Percentiles rank a stretch among this genome's conserved stretches.
phyloP scores from a whole-genome alignment of 305 asterid species.

The Rubia peregrina region DNA sequence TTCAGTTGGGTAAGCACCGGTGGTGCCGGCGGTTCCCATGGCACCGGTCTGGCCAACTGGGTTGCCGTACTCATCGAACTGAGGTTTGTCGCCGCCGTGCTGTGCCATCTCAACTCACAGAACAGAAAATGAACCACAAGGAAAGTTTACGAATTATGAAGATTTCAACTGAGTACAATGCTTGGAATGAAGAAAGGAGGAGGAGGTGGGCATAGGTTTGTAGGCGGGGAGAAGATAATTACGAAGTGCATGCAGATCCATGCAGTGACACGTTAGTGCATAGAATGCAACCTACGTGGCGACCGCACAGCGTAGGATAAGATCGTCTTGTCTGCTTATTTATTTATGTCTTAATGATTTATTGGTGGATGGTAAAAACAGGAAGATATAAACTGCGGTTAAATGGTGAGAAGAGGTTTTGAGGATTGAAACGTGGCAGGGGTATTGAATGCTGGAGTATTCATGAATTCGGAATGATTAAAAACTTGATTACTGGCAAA shows the following conservation, averaged over 20 bases:
- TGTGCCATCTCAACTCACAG: slow-evolving; percentile 13
- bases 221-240: neutral
- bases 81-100: slow-evolving; percentile 13
- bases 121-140: too few species aligned
- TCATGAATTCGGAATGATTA: too few species aligned
- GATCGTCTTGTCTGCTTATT: neutral
- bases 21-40: slow-evolving; percentile 8
- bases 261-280: slow-evolving; percentile 9
- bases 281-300: slow-evolving; percentile 3
- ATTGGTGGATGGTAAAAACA: neutral
- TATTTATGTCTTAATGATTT: neutral
- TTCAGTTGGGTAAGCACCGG: neutral
- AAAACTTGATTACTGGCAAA: too few species aligned
- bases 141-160: neutral
- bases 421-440: neutral
- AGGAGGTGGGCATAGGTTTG: neutral
- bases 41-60: slow-evolving; percentile 12
- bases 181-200: neutral
- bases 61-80: slow-evolving; percentile 14
- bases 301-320: neutral
- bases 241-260: neutral
- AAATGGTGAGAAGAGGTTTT: neutral
- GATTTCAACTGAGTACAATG: neutral
- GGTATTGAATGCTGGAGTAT: too few species aligned
- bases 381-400: neutral